Percentiles rank a stretch among this genome's conserved stretches.
Evolutionary conservation across 2,329 filamentous ascomycete species (phyloP).

Genomic region (Scolecobasidium constrictum): DNA sequence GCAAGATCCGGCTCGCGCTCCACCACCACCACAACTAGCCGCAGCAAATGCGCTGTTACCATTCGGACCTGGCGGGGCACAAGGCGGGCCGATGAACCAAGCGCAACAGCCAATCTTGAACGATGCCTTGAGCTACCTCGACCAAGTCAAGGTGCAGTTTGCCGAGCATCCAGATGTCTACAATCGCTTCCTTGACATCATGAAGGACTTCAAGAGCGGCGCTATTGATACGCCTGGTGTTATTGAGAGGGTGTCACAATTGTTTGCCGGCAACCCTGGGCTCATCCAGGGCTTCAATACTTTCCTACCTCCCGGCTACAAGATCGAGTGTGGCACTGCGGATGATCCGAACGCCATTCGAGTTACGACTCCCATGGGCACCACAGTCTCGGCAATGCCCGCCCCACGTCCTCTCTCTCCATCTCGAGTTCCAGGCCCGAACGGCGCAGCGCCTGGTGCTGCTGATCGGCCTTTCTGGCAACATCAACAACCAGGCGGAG

Average conservation of each 20-base stretch:
- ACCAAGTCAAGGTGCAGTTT: constrained; percentile 97
- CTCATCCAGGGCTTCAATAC: constrained; percentile 98
- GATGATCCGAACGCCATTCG: constrained; percentile 93
- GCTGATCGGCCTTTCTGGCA: constrained; percentile 18
- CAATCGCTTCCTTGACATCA: constrained; percentile 92
- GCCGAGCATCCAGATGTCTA: constrained; percentile 96
- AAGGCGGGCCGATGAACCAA: constrained; percentile 49
- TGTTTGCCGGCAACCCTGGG: constrained; percentile 92
- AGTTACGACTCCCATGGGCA: constrained; percentile 96
- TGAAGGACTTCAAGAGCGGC: constrained; percentile 99
- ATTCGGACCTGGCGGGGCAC: neutral
- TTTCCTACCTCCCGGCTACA: constrained; percentile 87
- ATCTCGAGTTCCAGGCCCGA: neutral
- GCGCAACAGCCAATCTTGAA: constrained; percentile 79
- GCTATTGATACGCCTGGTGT: constrained; percentile 86
- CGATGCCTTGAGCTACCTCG: constrained; percentile 86
- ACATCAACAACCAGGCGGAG: constrained; percentile 21
- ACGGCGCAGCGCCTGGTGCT: constrained; percentile 21
- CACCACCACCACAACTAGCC: neutral
- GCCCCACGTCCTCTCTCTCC: constrained; percentile 33
- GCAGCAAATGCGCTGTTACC: neutral
- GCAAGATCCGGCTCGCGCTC: neutral
- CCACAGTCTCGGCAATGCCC: constrained; percentile 80
- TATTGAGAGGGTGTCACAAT: constrained; percentile 87
- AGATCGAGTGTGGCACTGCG: constrained; percentile 89